Evolutionary conservation across 75 land plant genomes (phyloP).

Genomic region (Isoetes taiwanensis): DNA sequence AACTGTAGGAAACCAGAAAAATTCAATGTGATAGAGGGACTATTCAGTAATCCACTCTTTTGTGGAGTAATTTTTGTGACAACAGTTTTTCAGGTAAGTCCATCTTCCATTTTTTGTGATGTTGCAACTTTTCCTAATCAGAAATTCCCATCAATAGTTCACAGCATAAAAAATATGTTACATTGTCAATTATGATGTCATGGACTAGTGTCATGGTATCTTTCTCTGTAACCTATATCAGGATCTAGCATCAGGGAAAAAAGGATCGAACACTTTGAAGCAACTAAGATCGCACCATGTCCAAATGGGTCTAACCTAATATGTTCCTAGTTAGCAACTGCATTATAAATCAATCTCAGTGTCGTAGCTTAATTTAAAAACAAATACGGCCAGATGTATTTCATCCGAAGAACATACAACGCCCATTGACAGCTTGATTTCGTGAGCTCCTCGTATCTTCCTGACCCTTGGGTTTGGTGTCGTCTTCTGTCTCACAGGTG

Average conservation of each 20-base stretch:
- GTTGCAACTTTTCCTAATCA: not conserved
- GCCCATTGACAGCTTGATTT: not conserved
- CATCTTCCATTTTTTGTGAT: not conserved
- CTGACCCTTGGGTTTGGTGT: no score
- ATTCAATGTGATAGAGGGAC: slow-evolving; percentile 49
- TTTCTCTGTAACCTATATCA: no score
- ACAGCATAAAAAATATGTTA: no score
- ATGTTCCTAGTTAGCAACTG: no score
- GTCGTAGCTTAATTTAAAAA: not conserved
- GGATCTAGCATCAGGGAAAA: no score
- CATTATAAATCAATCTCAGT: not conserved
- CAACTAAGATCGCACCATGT: no score
- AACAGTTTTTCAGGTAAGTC: slow-evolving; percentile 41
- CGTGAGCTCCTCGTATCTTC: no score
- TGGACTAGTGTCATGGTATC: no score
- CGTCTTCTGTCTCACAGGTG: slow-evolving; percentile 2
- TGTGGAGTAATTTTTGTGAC: slow-evolving; percentile 28
- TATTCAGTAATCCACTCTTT: slow-evolving; percentile 47
- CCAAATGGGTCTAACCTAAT: no score
- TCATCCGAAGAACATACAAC: not conserved
- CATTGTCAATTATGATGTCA: no score
- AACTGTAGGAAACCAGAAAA: slow-evolving; percentile 57
- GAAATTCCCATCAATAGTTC: not conserved
- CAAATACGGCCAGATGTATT: not conserved
- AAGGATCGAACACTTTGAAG: no score